Conservation (phyloP, 441 rosid genomes). For the Adansonia gregorii region DNA sequence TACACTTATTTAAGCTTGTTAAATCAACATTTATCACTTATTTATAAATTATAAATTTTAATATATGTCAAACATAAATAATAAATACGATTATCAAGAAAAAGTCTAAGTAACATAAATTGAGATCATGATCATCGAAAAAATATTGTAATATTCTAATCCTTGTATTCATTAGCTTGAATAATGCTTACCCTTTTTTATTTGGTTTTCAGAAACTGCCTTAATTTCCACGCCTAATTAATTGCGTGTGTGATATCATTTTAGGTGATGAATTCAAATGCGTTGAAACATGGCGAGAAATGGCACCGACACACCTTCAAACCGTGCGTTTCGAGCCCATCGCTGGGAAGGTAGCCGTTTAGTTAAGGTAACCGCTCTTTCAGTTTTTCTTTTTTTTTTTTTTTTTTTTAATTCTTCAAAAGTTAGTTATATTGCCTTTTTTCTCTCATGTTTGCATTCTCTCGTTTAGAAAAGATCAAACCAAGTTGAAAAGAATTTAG, state of each 20-base stretch:
- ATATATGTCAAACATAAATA: no score
- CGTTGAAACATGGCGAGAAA: background rate
- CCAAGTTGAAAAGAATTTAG: background rate
- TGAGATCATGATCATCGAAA: no score
- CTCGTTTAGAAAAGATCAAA: background rate
- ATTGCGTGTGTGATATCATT: no score
- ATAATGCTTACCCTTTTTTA: no score
- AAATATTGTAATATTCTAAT: no score
- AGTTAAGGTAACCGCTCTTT: background rate
- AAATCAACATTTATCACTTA: no score
- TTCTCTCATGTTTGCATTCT: background rate
- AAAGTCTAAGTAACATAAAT: no score
- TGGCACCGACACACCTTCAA: background rate
- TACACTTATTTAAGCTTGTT: no score
- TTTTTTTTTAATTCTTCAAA: background rate
- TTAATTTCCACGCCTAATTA: background rate
- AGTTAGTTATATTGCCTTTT: background rate
- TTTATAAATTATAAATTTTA: no score
- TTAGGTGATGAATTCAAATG: background rate
- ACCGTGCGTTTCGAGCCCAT: background rate
- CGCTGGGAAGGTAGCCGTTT: background rate
- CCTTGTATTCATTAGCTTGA: no score
- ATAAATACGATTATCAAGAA: no score
- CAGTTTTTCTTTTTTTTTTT: background rate
- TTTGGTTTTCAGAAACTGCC: no score